Evolutionary conservation across 2,329 filamentous ascomycete species (phyloP).

Genomic region (Zopfia rhizophila): DNA sequence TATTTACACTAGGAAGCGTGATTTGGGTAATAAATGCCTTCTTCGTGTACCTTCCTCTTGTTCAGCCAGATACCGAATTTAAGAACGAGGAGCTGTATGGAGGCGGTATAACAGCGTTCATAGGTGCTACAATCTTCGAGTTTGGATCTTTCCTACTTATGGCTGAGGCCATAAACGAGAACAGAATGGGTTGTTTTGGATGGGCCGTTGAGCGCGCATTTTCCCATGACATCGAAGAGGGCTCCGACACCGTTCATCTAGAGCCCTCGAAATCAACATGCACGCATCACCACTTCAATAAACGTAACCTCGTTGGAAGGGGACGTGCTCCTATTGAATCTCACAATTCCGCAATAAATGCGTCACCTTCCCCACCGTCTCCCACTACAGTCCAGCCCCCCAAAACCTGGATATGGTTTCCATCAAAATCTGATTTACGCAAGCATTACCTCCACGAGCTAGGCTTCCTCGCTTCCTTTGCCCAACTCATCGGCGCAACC

Average conservation of each 20-base stretch:
- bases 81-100: conserved; percentile 62
- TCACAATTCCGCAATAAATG: no score
- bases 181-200: conserved; percentile 72
- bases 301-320: conserved; percentile 40
- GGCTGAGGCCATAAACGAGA: conserved; percentile 75
- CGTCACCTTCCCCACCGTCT: conserved; percentile 1
- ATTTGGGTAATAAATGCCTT: conserved; percentile 66
- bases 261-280: conserved; percentile 34
- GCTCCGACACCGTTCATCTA: conserved; percentile 21
- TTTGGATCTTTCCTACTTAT: conserved; percentile 71
- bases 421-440: conserved; percentile 65
- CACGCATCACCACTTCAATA: conserved; percentile 51
- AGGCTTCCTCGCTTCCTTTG: conserved; percentile 69
- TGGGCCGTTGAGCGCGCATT: conserved; percentile 70
- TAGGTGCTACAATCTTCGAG: conserved; percentile 76
- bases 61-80: conserved; percentile 65
- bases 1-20: conserved; percentile 63
- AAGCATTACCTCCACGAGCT: conserved; percentile 71
- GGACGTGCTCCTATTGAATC: background rate
- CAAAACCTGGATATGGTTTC: conserved; percentile 68
- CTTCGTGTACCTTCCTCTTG: conserved; percentile 71
- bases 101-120: conserved; percentile 71
- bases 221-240: conserved; percentile 37
- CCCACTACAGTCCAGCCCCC: background rate
- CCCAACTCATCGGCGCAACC: conserved; percentile 68